Base-by-base conservation (phyloP, 2,329 filamentous ascomycete species). In the Aquanectria penicillioides region DNA sequence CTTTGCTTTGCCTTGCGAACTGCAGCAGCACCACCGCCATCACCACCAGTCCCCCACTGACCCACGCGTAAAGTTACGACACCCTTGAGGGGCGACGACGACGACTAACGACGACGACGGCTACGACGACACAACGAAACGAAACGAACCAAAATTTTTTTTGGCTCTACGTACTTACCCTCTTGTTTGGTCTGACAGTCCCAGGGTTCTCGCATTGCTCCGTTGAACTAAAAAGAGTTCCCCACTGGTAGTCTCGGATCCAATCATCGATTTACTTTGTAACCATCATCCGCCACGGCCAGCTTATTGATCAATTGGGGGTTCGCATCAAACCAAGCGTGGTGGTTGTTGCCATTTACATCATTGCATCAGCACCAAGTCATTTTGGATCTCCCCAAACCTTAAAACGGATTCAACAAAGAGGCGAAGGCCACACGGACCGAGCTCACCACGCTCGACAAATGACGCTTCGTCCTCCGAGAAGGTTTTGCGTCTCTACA, bases 81-180 rank as follows among this genome's bases (percentile, higher is more conserved):
- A 29, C 43, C n/a, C n/a, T n/a, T n/a, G n/a, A n/a, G n/a, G n/a
- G n/a, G n/a, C 38, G 12, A 51, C 31, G 18, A 18, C 51, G 17
- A 34, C 25, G 25, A 52, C 43, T 41, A 41, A 47, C 25, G 34
- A 46, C 51, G 23, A 56, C 38, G 26, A 31, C n/a, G 9, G 18
- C 54, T 41, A 38, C 13, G 48, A 50, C 36, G 36, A 56, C 17
- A 53, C 51, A 25, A 52, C 46, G 64, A 69, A 66, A 66, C 66
- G 61, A 69, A 69, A 68, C 61, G 59, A 52, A 25, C 36, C 41
- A n/a, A n/a, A n/a, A n/a, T 48, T 31, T 47, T 46, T 38, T 28
- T 18, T 41, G 6, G 28, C 12, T 26, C 13, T 41, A 26, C 15
- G 18, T 29, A 20, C 26, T 46, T 33, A 46, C n/a, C n/a, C 26